Evolutionary conservation across 2,329 filamentous ascomycete species (phyloP), one percentile per base, ranked within the genome.

Genomic region (Dactylella cylindrospora): DNA sequence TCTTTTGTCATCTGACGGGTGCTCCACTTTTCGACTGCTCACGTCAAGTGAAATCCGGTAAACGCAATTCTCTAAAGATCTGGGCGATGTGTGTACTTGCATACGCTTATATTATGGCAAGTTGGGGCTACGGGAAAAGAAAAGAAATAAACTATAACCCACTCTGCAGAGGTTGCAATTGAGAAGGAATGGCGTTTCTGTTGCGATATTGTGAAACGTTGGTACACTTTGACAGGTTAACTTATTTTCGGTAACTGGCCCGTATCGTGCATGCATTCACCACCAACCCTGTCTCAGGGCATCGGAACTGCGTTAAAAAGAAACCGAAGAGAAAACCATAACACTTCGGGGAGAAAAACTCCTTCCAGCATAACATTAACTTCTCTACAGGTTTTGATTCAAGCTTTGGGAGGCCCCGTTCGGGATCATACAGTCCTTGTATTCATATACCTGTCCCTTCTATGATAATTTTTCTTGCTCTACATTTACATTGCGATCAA

Each of bases 241-340:
- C 47, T 53, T 53, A n/a, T 41, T 61, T 62, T 62, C 57, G 57
- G 57, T 62, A 62, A 62, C 43, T 62, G 57, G 57, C 49, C 57
- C 57, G 57, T 62, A 54, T 54, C 50, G 51, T 62, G 57, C 57
- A 62, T 62, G 50, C 49, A 49, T 62, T n/a, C 49, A 49, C 57
- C 57, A n/a, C n/a, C 49, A 28, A 28, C 38, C 49, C 49, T 62
- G 57, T 54, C 57, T 62, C 57, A 54, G 43, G 51, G 46, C 44
- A 54, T 54, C 57, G 57, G 57, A 62, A 62, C 49, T 44, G 54
- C 35, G 44, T 47, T 54, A 31, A 32, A 62, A 62, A 54, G 33
- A 50, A 62, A 62, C 57, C 57, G 57, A 62, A n/a, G n/a, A n/a
- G n/a, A n/a, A n/a, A n/a, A n/a, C n/a, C n/a, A n/a, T n/a, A n/a